These are phyloP conservation scores for Corymbia citriodora DNA, from an alignment of 441 rosid species.

Conservation along the genomic window DNA sequence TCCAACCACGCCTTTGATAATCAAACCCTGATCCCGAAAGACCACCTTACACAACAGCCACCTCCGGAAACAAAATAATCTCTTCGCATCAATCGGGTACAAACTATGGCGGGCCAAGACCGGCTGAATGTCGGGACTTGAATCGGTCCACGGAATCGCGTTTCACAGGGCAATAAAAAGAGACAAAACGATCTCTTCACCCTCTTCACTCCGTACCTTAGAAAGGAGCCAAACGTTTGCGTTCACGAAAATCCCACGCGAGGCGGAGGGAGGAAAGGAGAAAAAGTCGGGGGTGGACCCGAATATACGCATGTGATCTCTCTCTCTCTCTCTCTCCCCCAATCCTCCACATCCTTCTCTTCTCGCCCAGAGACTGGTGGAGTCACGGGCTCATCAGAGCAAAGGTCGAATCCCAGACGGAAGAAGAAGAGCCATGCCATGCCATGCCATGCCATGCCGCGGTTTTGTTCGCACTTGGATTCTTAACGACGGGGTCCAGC, in stretches of 20 bases:
- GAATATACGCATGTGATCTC: background rate
- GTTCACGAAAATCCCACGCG: background rate
- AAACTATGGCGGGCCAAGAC: background rate
- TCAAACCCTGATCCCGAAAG: background rate
- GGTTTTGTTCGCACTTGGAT: background rate
- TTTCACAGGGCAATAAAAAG: background rate
- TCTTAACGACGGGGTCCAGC: background rate
- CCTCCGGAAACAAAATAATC: background rate
- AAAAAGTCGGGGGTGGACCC: background rate
- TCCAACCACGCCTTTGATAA: background rate
- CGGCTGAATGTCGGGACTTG: background rate
- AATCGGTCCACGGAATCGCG: background rate
- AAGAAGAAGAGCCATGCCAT: background rate
- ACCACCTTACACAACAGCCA: background rate
- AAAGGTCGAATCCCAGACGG: background rate
- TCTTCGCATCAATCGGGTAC: background rate
- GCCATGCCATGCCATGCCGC: background rate
- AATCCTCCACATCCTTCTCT: background rate
- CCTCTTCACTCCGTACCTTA: background rate
- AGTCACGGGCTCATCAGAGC: background rate
- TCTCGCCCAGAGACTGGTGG: background rate
- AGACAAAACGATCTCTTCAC: background rate
- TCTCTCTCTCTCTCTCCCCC: too few relatives aligned
- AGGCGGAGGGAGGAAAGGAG: background rate
- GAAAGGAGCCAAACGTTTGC: background rate